Conservation (phyloP, 2,329 filamentous ascomycete species). For the Cladophialophora chaetospira region DNA sequence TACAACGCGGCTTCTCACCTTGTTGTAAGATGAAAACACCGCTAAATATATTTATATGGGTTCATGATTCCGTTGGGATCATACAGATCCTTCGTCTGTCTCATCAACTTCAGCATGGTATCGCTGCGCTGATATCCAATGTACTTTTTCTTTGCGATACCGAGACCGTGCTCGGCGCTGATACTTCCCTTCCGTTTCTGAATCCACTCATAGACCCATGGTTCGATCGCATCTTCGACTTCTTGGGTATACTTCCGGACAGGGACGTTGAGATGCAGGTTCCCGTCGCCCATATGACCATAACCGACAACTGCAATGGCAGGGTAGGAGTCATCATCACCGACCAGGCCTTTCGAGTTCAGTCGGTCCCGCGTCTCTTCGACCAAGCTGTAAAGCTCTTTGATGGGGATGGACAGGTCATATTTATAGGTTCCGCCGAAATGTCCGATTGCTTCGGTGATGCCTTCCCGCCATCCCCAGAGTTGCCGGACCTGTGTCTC, state of each 20-base stretch:
- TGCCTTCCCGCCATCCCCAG: slow-evolving; percentile 92
- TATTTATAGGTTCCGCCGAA: slow-evolving; percentile 98
- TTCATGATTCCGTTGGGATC: slow-evolving; percentile 99
- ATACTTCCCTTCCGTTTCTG: slow-evolving; percentile 85
- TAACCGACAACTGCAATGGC: slow-evolving; percentile 93
- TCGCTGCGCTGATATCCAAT: slow-evolving; percentile 90
- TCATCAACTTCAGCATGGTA: slow-evolving; percentile 88
- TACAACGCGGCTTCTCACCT: neutral
- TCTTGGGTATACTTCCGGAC: slow-evolving; percentile 80
- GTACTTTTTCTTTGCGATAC: slow-evolving; percentile 92
- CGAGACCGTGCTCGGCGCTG: slow-evolving; percentile 92
- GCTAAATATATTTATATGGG: slow-evolving; percentile 86
- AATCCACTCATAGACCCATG: slow-evolving; percentile 98
- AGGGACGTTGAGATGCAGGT: slow-evolving; percentile 89
- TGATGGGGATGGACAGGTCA: slow-evolving; percentile 89
- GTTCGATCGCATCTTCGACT: slow-evolving; percentile 85
- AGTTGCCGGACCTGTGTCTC: slow-evolving; percentile 83
- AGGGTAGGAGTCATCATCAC: slow-evolving; percentile 72
- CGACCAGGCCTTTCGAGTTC: slow-evolving; percentile 71
- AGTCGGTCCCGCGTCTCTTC: slow-evolving; percentile 78
- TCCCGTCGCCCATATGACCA: slow-evolving; percentile 96
- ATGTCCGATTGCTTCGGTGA: slow-evolving; percentile 84
- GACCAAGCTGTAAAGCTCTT: slow-evolving; percentile 84
- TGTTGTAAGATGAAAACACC: neutral
- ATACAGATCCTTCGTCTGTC: slow-evolving; percentile 89